Evolutionary conservation across 495 filamentous ascomycete species (phyloP).

Genomic region (Clohesyomyces aquaticus): DNA sequence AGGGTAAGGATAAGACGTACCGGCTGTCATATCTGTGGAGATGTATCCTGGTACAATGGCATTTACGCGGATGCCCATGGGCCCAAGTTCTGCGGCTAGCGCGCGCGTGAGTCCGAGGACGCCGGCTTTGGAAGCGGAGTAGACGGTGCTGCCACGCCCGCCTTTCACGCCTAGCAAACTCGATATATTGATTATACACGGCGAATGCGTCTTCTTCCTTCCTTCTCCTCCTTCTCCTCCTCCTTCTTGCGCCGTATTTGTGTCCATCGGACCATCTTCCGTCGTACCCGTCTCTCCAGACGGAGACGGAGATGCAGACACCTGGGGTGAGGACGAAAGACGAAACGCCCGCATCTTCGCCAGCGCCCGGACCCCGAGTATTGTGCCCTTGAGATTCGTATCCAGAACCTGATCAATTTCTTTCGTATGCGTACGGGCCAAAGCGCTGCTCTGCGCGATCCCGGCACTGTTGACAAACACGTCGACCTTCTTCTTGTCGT

Average conservation of each 20-base stretch:
- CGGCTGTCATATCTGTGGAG: constrained; percentile 72
- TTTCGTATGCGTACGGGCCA: constrained; percentile 51
- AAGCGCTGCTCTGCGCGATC: constrained; percentile 61
- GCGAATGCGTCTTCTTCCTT: neutral
- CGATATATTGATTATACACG: constrained; percentile 77
- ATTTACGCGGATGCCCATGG: constrained; percentile 68
- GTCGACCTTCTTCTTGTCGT: constrained; percentile 46
- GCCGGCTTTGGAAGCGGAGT: constrained; percentile 81
- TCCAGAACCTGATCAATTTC: constrained; percentile 57
- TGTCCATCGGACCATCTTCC: too few species aligned
- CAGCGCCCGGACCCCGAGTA: constrained; percentile 63
- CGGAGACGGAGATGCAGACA: too few species aligned
- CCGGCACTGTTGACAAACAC: constrained; percentile 80
- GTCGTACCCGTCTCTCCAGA: too few species aligned
- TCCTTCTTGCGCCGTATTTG: too few species aligned
- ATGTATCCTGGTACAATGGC: constrained; percentile 85
- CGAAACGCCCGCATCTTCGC: too few species aligned
- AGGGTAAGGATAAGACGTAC: constrained; percentile 49
- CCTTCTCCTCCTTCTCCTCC: constrained; percentile 30
- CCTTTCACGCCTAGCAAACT: constrained; percentile 69
- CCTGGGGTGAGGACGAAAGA: too few species aligned
- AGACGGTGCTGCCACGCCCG: constrained; percentile 67
- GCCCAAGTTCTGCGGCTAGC: constrained; percentile 65
- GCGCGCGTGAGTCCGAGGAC: constrained; percentile 72
- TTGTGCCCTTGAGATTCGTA: constrained; percentile 75